phyloP scores from a whole-genome alignment of 73 alveolate species.

The Tetrahymena elliotti region DNA sequence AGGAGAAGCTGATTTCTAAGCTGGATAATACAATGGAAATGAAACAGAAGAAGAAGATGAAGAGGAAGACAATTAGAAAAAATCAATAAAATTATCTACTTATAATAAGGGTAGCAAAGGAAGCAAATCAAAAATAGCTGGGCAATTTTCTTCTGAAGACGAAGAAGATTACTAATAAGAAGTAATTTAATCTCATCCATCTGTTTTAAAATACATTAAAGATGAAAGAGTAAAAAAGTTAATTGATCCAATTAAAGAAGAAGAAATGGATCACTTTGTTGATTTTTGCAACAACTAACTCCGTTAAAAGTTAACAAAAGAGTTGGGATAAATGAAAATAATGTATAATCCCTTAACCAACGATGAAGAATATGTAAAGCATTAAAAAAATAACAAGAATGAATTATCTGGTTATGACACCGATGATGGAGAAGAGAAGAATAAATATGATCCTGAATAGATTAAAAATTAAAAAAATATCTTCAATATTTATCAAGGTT shows the following conservation, averaged over 20 bases:
- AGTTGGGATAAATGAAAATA: background rate
- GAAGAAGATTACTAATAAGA: background rate
- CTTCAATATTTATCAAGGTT: background rate
- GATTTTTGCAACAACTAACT: background rate
- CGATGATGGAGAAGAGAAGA: background rate
- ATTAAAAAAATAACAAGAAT: background rate
- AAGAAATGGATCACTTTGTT: background rate
- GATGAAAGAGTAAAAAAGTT: background rate
- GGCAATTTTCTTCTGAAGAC: background rate
- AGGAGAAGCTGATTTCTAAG: background rate
- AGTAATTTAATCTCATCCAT: background rate
- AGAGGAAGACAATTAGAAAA: background rate
- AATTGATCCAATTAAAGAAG: background rate
- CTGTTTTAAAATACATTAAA: background rate
- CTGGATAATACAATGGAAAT: background rate
- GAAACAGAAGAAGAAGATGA: background rate
- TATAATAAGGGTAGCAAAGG: background rate
- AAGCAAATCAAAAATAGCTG: background rate
- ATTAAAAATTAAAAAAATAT: background rate
- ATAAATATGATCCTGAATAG: background rate
- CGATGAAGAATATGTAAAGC: background rate
- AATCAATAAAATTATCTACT: background rate
- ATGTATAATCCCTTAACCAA: background rate
- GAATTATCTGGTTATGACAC: background rate
- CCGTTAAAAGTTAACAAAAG: background rate